Evolutionary conservation across 2,329 filamentous ascomycete species (phyloP).

Genomic region (Penicillium sp.): DNA sequence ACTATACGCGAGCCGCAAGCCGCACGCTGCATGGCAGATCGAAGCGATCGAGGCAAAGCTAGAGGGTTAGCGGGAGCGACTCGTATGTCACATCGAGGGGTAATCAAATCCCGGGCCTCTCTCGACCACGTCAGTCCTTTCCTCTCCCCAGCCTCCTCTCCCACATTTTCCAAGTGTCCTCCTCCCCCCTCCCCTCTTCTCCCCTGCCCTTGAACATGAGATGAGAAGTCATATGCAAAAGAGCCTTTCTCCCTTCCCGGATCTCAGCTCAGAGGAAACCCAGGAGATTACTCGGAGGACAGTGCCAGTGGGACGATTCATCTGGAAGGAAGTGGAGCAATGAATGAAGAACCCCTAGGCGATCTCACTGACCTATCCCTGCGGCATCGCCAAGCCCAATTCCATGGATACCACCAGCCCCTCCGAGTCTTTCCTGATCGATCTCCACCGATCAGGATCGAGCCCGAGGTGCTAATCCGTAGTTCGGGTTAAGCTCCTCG

Average conservation of each 20-base stretch:
- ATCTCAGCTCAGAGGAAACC: neutral
- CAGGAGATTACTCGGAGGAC: neutral
- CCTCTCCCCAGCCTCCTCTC: neutral
- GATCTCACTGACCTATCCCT: constrained; percentile 22
- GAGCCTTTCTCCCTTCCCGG: neutral
- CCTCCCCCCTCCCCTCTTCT: neutral
- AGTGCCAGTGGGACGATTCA: constrained; percentile 2
- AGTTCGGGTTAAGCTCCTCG: constrained; percentile 23
- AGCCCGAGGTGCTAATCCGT: constrained; percentile 9
- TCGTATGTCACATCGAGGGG: constrained; percentile 1
- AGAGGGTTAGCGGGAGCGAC: neutral
- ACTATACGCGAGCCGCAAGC: constrained; percentile 15
- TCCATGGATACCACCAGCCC: constrained; percentile 17
- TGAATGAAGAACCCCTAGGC: constrained; percentile 19
- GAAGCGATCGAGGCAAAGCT: neutral
- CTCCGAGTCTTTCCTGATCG: constrained; percentile 16
- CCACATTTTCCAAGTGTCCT: constrained; percentile 1
- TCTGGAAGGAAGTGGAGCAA: constrained; percentile 25
- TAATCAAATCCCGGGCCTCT: constrained; percentile 11
- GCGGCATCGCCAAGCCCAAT: constrained; percentile 7
- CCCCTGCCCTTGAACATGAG: neutral
- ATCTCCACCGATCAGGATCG: constrained; percentile 25
- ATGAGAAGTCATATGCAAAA: constrained; percentile 36
- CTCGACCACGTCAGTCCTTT: constrained; percentile 10
- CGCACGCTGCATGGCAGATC: constrained; percentile 11